A percentile compares a stretch with the other conserved stretches of the same genome.
Conservation (phyloP, 805 yeast genomes). For the Starmerella riodocensis region DNA sequence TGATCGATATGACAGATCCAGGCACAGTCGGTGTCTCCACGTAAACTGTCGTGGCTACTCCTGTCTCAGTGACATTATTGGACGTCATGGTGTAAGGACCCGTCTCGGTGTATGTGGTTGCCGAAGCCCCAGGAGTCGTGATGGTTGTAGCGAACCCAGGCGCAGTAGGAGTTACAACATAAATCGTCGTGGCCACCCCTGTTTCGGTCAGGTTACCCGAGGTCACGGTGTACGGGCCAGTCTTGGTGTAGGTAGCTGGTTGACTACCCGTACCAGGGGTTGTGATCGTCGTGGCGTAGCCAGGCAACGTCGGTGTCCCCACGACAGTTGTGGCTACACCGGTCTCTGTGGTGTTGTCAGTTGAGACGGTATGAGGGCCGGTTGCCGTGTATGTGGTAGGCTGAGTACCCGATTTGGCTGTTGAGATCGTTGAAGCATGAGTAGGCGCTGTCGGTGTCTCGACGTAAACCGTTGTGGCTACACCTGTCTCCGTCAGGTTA, state of each 20-base stretch:
- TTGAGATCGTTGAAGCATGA: not conserved
- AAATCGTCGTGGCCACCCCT: not conserved
- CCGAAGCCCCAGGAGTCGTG: not conserved
- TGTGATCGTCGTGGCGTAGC: not conserved
- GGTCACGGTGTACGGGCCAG: not conserved
- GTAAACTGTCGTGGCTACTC: not conserved
- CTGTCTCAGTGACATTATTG: not conserved
- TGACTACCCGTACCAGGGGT: not conserved
- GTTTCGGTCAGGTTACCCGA: not conserved
- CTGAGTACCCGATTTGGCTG: not conserved
- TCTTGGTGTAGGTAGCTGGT: not conserved
- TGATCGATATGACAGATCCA: not conserved
- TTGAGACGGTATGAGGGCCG: not conserved
- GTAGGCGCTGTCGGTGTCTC: constrained; percentile 4
- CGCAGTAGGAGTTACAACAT: constrained; percentile 2
- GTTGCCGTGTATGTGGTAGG: not conserved
- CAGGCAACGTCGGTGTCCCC: constrained; percentile 4
- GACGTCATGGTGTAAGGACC: constrained; percentile 3
- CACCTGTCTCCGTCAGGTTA: not conserved
- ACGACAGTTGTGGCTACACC: not conserved
- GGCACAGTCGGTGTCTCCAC: constrained; percentile 1
- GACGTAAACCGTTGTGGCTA: not conserved
- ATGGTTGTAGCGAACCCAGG: constrained; percentile 1
- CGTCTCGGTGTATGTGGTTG: constrained; percentile 1
- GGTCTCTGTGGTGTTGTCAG: not conserved